Base-by-base conservation (phyloP, 768 basidiomycete species). In the Suillus bovinus region DNA sequence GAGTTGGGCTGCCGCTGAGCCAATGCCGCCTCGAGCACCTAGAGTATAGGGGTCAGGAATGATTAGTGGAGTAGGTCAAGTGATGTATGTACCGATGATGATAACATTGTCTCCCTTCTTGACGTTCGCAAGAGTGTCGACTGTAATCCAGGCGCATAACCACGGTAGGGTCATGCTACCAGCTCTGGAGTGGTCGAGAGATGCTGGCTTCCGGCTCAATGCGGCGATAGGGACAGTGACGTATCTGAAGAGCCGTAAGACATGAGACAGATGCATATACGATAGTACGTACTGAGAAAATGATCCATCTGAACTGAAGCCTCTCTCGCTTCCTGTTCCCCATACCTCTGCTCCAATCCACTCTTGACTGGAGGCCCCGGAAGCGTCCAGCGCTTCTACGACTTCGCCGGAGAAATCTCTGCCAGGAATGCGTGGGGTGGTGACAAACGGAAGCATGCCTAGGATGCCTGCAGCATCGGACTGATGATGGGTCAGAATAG, bases 111-210 rank as follows among this genome's bases (percentile, higher is more conserved):
- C 74, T 14, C 71, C 75, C 22, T 66, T 14, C 52, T 73, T 76
- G 55, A 77, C 69, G 10, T 70, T 63, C 22, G 74, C 74, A 16
- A 77, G 75, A 17, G 67, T 75, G 11, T 77, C 64, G 14, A 75
- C 73, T 1, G 74, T 75, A 66, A 77, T 77, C 76, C 76, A 75
- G 8, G 76, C 76, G 58, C 74, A 75, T 29, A 76, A 66, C 74
- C 75, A 76, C 0, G 68, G 68, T 7, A 75, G 74, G 0, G 74
- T 72, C 68, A 75, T 74, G 49, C 74, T 77, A 16, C 68, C 74
- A 6, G 74, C 75, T 41, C 67, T 55, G 33, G 14, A 11, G 24
- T 75, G 76, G 33, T 60, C 66, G 34, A 75, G 42, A 1, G 59
- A 64, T 58, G 65, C 31, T 7, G 76, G 74, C 52, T 77, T 75